These are phyloP conservation scores for Aegilops tauschii DNA, from an alignment of 176 grass and related monocot species.

Conservation along the genomic window DNA sequence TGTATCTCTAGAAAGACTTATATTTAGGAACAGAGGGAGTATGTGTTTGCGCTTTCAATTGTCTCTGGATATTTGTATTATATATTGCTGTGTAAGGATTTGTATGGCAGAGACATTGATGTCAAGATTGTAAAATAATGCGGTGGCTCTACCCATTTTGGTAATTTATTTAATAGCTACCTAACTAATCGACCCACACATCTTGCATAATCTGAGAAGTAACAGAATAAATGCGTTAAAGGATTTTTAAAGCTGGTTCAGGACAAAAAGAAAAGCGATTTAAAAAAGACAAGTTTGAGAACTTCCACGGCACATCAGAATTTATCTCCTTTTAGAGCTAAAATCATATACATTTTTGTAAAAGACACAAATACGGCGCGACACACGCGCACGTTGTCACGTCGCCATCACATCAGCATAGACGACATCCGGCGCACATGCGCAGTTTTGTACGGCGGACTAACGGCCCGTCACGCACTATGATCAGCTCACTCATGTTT, in stretches of 20 bases:
- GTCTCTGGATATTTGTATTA: not conserved
- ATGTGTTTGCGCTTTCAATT: not conserved
- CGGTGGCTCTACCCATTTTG: not conserved
- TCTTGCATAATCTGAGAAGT: not conserved
- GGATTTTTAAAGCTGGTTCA: not conserved
- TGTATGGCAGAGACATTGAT: not conserved
- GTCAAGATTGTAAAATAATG: not conserved
- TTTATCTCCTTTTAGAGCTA: too few species aligned
- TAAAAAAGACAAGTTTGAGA: not conserved
- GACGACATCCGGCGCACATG: too few species aligned
- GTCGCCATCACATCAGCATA: too few species aligned
- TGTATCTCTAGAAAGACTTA: too few species aligned
- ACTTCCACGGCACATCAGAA: too few species aligned
- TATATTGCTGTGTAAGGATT: not conserved
- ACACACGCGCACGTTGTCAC: too few species aligned
- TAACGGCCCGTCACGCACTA: too few species aligned
- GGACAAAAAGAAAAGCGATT: not conserved
- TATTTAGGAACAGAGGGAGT: too few species aligned
- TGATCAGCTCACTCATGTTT: too few species aligned
- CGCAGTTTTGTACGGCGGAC: too few species aligned
- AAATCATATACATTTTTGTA: too few species aligned
- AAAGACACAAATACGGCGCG: too few species aligned
- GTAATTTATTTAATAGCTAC: not conserved
- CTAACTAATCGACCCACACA: not conserved
- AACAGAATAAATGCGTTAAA: not conserved